phyloP scores from a whole-genome alignment of 345 rosid genomes.

The Dimocarpus longan region DNA sequence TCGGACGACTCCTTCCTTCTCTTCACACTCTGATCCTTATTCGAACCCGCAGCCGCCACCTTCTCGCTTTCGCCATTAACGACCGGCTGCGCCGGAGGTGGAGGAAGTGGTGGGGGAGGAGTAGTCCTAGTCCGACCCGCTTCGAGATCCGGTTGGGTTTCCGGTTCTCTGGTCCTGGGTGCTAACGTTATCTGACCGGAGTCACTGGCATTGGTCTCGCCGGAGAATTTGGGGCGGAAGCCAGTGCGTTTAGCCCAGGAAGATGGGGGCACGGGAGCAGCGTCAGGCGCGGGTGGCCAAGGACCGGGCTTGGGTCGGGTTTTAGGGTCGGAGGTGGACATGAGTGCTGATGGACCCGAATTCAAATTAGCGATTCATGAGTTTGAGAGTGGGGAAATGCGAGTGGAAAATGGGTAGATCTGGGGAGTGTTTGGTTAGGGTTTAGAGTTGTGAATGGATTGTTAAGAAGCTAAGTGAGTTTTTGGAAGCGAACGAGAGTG shows the following conservation, averaged over 20 bases:
- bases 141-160: conserved; percentile 68
- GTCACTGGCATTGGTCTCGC: conserved; percentile 77
- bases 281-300: conserved; percentile 75
- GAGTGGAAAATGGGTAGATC: conserved; percentile 29
- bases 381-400: background rate
- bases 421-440: conserved; percentile 19
- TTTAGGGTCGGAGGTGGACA: conserved; percentile 77
- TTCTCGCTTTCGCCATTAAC: conserved; percentile 30
- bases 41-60: conserved; percentile 30
- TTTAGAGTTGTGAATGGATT: conserved; percentile 17
- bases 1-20: conserved; percentile 86
- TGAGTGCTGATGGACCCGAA: conserved; percentile 16
- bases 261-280: conserved; percentile 82
- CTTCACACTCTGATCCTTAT: conserved; percentile 69
- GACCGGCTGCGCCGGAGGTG: conserved; percentile 30
- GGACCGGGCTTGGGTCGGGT: conserved; percentile 68
- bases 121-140: conserved; percentile 49
- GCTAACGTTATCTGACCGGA: conserved; percentile 71
- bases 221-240: conserved; percentile 93
- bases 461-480: background rate
- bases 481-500: background rate
- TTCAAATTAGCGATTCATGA: background rate
- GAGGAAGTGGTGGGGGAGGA: conserved; percentile 4
- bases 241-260: conserved; percentile 97
- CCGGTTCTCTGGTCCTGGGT: conserved; percentile 47